Base-by-base conservation (phyloP, 202 grass and related monocot genomes). In the Panicum hallii region DNA sequence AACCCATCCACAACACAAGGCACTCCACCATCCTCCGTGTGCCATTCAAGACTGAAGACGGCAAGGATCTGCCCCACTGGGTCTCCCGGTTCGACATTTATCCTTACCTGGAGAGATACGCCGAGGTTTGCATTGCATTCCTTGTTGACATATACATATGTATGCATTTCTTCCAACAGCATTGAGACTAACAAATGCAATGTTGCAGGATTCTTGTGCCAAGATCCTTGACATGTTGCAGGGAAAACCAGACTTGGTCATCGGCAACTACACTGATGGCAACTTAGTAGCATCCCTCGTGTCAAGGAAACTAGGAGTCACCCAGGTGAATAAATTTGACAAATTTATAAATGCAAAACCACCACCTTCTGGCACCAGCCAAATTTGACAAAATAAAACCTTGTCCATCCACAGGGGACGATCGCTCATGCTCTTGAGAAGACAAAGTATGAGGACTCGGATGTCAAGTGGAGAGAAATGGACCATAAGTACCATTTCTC, bases 101-200 rank as follows among this genome's bases (percentile, higher is more conserved):
- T 16, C 94, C 94, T 62, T 97, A 94, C 77, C 90, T 97, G 7
- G 94, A 97, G 79, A 97, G 94, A 97, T 97, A 92, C 79, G 94
- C 94, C 5, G 74, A 94, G 92, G 94, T 90, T 86, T 77, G 78
- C 64, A 14, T 82, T 67, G 26, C 26, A 26, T 26, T 26, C 26
- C 26, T 26, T 26, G 26, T 26, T 26, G 26, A 26, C 26, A 72
- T 34, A 66, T 1, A 5, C 3, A 34, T 34, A 34, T 34, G 34
- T 3, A 34, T 34, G 34, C 34, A 34, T 34, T 34, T 34, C 34
- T 34, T 34, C 34, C 34, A 34, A 34, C 34, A 34, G 34, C 34
- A 48, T 13, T 45, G 9, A 10, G 8, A 52, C 70, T 72, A 5
- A 15, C 3, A 11, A 70, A 26, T 61, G 17, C 1, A 34, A 34